Percentiles rank a stretch among this genome's conserved stretches.
Conservation (phyloP, 2,329 filamentous ascomycete genomes). For the Colletotrichum aenigma region DNA sequence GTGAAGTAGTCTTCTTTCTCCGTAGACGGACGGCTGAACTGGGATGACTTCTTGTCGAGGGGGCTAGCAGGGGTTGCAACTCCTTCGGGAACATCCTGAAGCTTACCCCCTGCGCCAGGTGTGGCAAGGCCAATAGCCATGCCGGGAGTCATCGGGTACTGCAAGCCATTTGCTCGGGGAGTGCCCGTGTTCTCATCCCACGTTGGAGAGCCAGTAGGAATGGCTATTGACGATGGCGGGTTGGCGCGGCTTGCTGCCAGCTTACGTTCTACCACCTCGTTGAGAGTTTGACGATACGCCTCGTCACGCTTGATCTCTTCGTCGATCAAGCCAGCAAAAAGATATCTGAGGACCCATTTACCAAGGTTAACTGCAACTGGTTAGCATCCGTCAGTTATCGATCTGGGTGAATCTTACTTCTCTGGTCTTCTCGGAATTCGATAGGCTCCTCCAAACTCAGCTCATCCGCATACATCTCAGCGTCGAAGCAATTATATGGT, state of each 20-base stretch:
- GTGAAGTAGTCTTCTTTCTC: slow-evolving; percentile 83
- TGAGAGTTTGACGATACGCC: slow-evolving; percentile 70
- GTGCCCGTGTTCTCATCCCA: slow-evolving; percentile 44
- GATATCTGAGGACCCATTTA: slow-evolving; percentile 92
- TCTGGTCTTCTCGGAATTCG: slow-evolving; percentile 89
- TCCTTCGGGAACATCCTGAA: slow-evolving; percentile 55
- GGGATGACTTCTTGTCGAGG: slow-evolving; percentile 60
- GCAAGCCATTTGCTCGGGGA: slow-evolving; percentile 68
- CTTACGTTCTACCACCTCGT: slow-evolving; percentile 65
- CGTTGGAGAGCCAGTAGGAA: slow-evolving; percentile 38
- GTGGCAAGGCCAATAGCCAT: slow-evolving; percentile 80
- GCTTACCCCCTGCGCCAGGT: slow-evolving; percentile 49
- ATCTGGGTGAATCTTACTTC: slow-evolving; percentile 63
- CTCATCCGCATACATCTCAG: slow-evolving; percentile 96
- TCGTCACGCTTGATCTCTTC: slow-evolving; percentile 88
- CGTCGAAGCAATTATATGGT: slow-evolving; percentile 95
- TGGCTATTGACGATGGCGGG: slow-evolving; percentile 63
- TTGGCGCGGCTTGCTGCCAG: slow-evolving; percentile 58
- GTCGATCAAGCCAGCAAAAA: slow-evolving; percentile 88
- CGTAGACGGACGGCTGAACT: slow-evolving; percentile 63
- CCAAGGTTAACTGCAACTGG: slow-evolving; percentile 80
- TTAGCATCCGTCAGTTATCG: background rate
- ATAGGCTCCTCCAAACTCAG: slow-evolving; percentile 73
- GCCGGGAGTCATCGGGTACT: slow-evolving; percentile 71
- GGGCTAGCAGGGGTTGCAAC: slow-evolving; percentile 45